Evolutionary conservation across 2,329 filamentous ascomycete species (phyloP).

Genomic region (Hyphodiscus sp.): DNA sequence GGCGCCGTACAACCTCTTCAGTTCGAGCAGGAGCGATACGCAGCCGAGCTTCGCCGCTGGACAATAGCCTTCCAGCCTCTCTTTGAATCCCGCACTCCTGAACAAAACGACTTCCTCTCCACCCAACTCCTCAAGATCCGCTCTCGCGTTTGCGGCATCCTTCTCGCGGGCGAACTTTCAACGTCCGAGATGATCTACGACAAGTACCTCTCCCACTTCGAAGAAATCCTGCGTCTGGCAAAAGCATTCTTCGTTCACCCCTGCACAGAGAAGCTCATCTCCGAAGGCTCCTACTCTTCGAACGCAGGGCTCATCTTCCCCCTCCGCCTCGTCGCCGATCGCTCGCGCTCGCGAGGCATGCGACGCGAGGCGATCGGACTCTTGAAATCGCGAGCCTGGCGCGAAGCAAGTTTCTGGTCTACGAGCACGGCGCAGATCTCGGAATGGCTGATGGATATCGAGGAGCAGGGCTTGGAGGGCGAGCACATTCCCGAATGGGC

Average conservation of each 20-base stretch:
- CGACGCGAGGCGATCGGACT: not conserved
- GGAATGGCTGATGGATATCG: not conserved
- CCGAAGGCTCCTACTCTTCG: not conserved
- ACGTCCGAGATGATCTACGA: not conserved
- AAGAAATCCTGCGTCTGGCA: not conserved
- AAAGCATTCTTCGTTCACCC: not conserved
- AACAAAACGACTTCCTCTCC: not conserved
- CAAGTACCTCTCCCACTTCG: not conserved
- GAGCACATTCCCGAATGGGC: not conserved
- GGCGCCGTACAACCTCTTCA: not conserved
- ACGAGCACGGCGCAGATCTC: not conserved
- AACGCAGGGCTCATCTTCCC: not conserved
- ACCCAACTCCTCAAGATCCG: not conserved
- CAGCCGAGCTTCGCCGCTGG: not conserved
- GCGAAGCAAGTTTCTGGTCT: not conserved
- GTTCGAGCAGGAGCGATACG: not conserved
- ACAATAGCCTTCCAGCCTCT: not conserved
- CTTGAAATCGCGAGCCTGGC: not conserved
- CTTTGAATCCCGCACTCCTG: not conserved
- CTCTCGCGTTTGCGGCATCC: not conserved
- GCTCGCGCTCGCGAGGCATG: not conserved
- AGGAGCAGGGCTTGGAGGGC: not conserved
- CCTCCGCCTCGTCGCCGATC: not conserved
- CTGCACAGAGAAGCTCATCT: not conserved
- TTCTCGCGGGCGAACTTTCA: not conserved